phyloP scores from a whole-genome alignment of 257 asterid species.

The Solanum sejunctum region DNA sequence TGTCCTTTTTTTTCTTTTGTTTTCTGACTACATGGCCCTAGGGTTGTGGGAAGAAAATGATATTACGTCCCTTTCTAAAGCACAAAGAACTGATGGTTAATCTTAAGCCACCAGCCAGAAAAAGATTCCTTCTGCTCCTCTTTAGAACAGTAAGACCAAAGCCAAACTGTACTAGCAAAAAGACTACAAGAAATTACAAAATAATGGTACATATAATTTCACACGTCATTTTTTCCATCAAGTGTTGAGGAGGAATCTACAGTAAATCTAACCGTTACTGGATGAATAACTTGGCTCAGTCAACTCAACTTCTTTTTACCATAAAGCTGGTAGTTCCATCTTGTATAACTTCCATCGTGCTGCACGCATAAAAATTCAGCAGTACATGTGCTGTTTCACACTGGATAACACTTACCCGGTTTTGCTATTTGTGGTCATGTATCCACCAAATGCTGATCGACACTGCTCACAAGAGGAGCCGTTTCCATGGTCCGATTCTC shows the following conservation, averaged over 20 bases:
- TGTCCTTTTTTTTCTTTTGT: not conserved
- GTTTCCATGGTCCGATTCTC: slow-evolving; percentile 22
- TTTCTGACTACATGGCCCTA: not conserved
- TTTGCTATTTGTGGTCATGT: slow-evolving; percentile 2
- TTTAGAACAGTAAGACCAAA: not conserved
- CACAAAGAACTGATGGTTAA: not conserved
- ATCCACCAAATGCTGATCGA: slow-evolving; percentile 6
- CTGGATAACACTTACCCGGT: not conserved
- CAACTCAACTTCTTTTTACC: not conserved
- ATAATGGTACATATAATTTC: not conserved
- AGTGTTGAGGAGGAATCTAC: not conserved
- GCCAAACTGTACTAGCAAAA: not conserved
- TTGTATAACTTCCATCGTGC: not conserved
- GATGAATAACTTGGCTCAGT: not conserved
- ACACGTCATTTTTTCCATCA: not conserved
- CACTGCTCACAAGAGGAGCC: slow-evolving; percentile 23
- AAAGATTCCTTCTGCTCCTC: not conserved
- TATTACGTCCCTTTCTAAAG: not conserved
- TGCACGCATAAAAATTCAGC: not conserved
- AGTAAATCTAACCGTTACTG: not conserved
- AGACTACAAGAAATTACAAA: not conserved
- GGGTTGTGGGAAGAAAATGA: not conserved
- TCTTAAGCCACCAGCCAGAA: not conserved
- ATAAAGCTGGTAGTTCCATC: not conserved
- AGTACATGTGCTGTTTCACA: not conserved